A percentile compares a stretch with the other conserved stretches of the same genome.
Evolutionary conservation across 2,329 filamentous ascomycete species (phyloP).

Genomic region (Mycosphaerella sp.): DNA sequence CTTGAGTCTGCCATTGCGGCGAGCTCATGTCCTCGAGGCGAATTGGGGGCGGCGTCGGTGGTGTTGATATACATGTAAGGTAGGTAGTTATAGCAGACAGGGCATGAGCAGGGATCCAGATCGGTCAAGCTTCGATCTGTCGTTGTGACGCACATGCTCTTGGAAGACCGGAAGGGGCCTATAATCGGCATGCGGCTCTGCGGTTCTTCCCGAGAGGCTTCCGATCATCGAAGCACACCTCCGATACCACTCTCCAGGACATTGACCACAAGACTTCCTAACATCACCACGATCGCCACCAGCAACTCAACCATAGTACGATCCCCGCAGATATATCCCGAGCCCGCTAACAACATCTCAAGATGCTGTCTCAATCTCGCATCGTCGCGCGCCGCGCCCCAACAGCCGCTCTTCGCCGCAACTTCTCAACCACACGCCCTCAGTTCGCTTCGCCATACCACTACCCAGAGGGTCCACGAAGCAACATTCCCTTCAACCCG

Average conservation of each 20-base stretch:
- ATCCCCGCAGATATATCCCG: background rate
- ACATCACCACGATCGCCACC: background rate
- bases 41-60: background rate
- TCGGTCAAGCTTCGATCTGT: background rate
- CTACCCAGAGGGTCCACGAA: slow-evolving; percentile 92
- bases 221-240: background rate
- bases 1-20: slow-evolving; percentile 21
- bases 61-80: background rate
- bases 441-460: slow-evolving; percentile 90
- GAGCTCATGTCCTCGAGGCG: slow-evolving; percentile 20
- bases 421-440: slow-evolving; percentile 84
- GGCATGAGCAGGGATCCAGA: background rate
- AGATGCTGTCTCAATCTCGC: slow-evolving; percentile 30
- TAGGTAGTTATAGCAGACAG: background rate
- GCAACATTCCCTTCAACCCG: slow-evolving; percentile 96
- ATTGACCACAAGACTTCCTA: background rate
- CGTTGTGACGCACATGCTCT: too few species aligned
- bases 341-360: background rate
- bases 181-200: background rate
- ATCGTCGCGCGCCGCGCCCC: slow-evolving; percentile 52
- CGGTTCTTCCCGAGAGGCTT: background rate
- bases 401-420: slow-evolving; percentile 66
- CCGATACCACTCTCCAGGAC: background rate
- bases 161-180: too few species aligned
- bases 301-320: slow-evolving; percentile 4